Evolutionary conservation across 2,329 filamentous ascomycete genomes (phyloP).

Genomic region (Plenodomus lindquistii): DNA sequence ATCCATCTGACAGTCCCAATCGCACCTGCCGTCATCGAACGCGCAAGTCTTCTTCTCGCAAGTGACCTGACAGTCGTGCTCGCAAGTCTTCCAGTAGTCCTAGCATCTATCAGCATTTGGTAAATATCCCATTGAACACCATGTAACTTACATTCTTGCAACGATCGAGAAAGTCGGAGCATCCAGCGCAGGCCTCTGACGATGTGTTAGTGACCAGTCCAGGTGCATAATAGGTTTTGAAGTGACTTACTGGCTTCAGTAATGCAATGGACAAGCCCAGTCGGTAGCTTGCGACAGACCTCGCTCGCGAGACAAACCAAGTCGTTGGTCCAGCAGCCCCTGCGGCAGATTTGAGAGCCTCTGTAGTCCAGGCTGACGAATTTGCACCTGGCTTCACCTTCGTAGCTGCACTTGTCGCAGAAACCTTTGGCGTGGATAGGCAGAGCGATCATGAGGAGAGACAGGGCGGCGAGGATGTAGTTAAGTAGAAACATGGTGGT

Average conservation of each 20-base stretch:
- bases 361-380: not conserved
- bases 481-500: not conserved
- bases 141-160: not conserved
- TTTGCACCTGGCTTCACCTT: not conserved
- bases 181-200: not conserved
- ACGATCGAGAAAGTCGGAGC: not conserved
- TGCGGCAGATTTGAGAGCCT: not conserved
- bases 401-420: conserved; percentile 12
- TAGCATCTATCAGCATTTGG: not conserved
- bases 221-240: not conserved
- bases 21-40: not conserved
- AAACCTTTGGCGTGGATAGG: conserved; percentile 10
- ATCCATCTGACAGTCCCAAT: not conserved
- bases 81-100: not conserved
- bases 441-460: conserved; percentile 5
- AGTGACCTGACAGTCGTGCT: not conserved
- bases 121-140: no score
- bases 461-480: not conserved
- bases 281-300: not conserved
- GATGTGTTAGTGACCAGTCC: not conserved
- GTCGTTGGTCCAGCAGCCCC: not conserved
- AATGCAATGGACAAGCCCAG: not conserved
- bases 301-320: not conserved
- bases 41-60: not conserved
- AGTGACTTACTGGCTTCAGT: not conserved